Evolutionary conservation across 2,329 filamentous ascomycete genomes (phyloP).

Genomic region (Xylariaceae sp.): DNA sequence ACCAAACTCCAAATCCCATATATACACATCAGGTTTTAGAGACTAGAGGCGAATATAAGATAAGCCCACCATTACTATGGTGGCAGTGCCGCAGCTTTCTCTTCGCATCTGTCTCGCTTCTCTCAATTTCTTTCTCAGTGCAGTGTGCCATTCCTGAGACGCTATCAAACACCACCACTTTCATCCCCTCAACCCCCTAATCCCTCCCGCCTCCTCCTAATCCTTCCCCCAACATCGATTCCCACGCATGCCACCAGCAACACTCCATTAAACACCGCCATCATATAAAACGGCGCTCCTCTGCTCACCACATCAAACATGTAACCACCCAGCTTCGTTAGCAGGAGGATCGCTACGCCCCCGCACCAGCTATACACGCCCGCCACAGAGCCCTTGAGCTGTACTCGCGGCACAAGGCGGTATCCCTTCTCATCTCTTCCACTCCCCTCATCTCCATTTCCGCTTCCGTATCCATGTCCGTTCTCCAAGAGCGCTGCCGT

Average conservation of each 20-base stretch:
- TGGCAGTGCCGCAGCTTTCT: too few species aligned
- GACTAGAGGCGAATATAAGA: too few species aligned
- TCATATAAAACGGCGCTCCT: slow-evolving; percentile 88
- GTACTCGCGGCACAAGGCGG: slow-evolving; percentile 36
- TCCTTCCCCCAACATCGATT: slow-evolving; percentile 38
- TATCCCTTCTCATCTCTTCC: neutral
- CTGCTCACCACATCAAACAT: slow-evolving; percentile 73
- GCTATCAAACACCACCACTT: too few species aligned
- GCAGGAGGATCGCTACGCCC: slow-evolving; percentile 80
- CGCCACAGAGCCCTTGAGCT: slow-evolving; percentile 87
- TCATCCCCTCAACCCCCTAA: too few species aligned
- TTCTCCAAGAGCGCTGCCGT: slow-evolving; percentile 31
- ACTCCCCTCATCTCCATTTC: slow-evolving; percentile 2
- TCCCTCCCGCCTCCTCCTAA: slow-evolving; percentile 1
- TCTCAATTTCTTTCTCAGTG: too few species aligned
- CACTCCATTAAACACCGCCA: slow-evolving; percentile 80
- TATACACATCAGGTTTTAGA: too few species aligned
- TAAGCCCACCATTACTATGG: too few species aligned
- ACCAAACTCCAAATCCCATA: too few species aligned
- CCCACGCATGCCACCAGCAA: slow-evolving; percentile 55
- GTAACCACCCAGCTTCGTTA: slow-evolving; percentile 86
- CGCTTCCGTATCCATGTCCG: slow-evolving; percentile 33
- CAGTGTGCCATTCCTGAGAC: too few species aligned
- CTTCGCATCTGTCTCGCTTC: too few species aligned
- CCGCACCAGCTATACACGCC: slow-evolving; percentile 91